These are phyloP conservation scores for Singerocomus inundabilis DNA, from an alignment of 1,284 basidiomycete genomes.

Conservation along the genomic window DNA sequence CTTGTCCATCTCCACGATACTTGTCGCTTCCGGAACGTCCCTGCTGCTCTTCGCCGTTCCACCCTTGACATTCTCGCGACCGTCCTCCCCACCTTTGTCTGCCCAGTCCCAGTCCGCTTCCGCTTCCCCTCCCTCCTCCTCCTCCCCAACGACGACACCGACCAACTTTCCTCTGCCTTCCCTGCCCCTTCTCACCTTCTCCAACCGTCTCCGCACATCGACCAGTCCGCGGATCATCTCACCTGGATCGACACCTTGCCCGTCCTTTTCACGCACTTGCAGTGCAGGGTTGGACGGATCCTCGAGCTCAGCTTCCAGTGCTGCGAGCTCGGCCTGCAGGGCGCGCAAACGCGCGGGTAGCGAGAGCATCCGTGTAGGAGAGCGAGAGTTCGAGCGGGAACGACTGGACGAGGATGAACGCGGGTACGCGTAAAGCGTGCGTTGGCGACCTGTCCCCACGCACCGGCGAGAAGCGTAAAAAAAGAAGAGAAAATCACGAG, in stretches of 20 bases:
- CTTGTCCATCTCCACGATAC: conserved; percentile 70
- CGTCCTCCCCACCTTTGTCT: conserved; percentile 12
- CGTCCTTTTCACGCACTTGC: conserved; percentile 41
- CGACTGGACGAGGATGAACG: conserved; percentile 44
- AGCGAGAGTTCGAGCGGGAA: conserved; percentile 19
- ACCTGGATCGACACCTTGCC: conserved; percentile 67
- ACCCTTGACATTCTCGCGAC: conserved; percentile 16
- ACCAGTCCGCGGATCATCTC: conserved; percentile 74
- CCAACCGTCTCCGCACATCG: conserved; percentile 65
- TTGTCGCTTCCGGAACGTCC: conserved; percentile 42
- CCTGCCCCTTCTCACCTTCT: conserved; percentile 61
- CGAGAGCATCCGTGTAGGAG: conserved; percentile 41
- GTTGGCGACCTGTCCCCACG: conserved; percentile 43
- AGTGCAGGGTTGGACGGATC: conserved; percentile 71
- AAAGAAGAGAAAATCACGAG: too few relatives aligned
- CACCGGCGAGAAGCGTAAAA: not conserved
- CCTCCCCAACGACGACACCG: conserved; percentile 44
- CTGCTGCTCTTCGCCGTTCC: conserved; percentile 13
- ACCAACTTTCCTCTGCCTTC: conserved; percentile 69
- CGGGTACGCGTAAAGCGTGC: conserved; percentile 65
- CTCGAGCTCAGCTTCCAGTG: conserved; percentile 66
- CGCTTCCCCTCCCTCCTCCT: too few relatives aligned
- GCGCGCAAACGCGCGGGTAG: conserved; percentile 61
- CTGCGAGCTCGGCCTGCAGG: conserved; percentile 61
- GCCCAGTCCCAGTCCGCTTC: conserved; percentile 10